A percentile compares a stretch with the other conserved stretches of the same genome.
Evolutionary conservation across 2,329 filamentous ascomycete genomes (phyloP).

Genomic region (Aureobasidium sp.): DNA sequence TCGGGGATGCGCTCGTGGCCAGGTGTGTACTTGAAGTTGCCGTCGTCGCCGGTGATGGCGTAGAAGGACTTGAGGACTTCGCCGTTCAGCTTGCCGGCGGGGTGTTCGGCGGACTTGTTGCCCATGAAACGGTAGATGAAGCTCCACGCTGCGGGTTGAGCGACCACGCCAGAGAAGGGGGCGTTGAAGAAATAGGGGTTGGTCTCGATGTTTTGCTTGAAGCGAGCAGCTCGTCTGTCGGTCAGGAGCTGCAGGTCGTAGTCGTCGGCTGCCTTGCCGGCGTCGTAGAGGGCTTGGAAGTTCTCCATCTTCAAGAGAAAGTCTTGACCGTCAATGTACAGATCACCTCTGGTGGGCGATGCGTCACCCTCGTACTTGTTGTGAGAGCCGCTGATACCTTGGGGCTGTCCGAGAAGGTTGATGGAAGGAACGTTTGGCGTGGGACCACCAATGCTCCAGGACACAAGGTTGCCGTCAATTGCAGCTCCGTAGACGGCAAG

Average conservation of each 20-base stretch:
- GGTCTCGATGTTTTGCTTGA: constrained; percentile 22
- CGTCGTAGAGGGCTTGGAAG: constrained; percentile 23
- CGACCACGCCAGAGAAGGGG: constrained; percentile 20
- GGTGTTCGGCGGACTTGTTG: constrained; percentile 32
- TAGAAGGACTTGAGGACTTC: constrained; percentile 33
- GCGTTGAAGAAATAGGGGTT: constrained; percentile 28
- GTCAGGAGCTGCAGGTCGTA: constrained; percentile 26
- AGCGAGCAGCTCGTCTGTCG: constrained; percentile 22
- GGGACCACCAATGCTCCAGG: constrained; percentile 24
- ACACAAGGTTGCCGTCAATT: constrained; percentile 22
- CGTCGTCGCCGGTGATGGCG: constrained; percentile 27
- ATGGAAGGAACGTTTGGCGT: constrained; percentile 13
- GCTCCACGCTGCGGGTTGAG: constrained; percentile 21
- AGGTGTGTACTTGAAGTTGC: constrained; percentile 24
- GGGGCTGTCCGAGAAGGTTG: constrained; percentile 18
- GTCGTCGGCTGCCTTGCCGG: constrained; percentile 19
- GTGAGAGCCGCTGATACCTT: constrained; percentile 23
- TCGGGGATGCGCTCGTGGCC: constrained; percentile 35
- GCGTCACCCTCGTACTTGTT: constrained; percentile 29
- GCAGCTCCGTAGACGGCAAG: constrained; percentile 27
- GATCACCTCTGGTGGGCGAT: constrained; percentile 25
- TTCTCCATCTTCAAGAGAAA: constrained; percentile 19
- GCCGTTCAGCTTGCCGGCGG: constrained; percentile 29
- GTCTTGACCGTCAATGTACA: constrained; percentile 25
- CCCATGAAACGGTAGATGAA: constrained; percentile 32